Evolutionary conservation across 768 basidiomycete genomes (phyloP).

Genomic region (Ramaria sp.): DNA sequence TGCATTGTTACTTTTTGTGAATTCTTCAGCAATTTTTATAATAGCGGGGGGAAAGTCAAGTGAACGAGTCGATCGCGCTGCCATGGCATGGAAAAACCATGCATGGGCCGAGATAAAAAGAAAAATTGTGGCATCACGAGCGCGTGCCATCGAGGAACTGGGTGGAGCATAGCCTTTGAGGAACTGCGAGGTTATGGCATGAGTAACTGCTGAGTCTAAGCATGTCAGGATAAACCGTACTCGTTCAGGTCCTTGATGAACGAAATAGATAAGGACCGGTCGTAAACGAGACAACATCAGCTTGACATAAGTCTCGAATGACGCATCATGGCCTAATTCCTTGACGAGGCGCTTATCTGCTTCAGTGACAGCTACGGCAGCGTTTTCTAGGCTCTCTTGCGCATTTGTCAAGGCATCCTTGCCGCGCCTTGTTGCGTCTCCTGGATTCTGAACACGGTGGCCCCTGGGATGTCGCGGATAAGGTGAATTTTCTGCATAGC

Average conservation of each 20-base stretch:
- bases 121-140: background rate
- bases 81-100: background rate
- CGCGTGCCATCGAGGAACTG: background rate
- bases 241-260: background rate
- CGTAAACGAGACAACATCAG: background rate
- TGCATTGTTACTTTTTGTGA: background rate
- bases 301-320: background rate
- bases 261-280: background rate
- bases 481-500: background rate
- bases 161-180: background rate
- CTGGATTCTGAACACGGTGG: background rate
- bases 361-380: background rate
- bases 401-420: background rate
- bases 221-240: background rate
- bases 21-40: background rate
- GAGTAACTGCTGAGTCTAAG: background rate
- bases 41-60: background rate
- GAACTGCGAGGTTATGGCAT: background rate
- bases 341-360: background rate
- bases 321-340: background rate
- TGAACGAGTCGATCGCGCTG: background rate
- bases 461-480: background rate
- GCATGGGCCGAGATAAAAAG: conserved; percentile 5
- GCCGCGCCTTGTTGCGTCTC: background rate
- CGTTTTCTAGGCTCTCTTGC: background rate